Evolutionary conservation across 805 yeast genomes (phyloP).

Genomic region (Zygosaccharomyces bisporus): DNA sequence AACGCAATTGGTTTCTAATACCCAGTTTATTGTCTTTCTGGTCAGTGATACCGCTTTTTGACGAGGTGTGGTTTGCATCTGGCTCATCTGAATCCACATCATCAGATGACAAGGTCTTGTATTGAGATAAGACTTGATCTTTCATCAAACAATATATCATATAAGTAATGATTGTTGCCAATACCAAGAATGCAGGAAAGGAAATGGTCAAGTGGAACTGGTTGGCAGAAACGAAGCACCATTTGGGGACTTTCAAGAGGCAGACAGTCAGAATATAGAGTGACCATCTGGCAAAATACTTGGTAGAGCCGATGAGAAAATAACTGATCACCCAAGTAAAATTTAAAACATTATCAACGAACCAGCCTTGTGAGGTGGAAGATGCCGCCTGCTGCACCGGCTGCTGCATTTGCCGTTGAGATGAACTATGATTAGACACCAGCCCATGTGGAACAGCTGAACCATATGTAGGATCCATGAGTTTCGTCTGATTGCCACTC

Average conservation of each 20-base stretch:
- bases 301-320: slow-evolving; percentile 13
- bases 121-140: slow-evolving; percentile 26
- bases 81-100: slow-evolving; percentile 10
- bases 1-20: slow-evolving; percentile 2
- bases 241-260: slow-evolving; percentile 17
- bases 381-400: neutral
- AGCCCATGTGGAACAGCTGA: neutral
- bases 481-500: slow-evolving; percentile 2
- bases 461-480: neutral
- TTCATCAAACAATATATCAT: slow-evolving; percentile 22
- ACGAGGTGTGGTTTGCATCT: neutral
- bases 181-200: slow-evolving; percentile 16
- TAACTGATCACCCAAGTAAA: slow-evolving; percentile 16
- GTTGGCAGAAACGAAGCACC: slow-evolving; percentile 18
- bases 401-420: slow-evolving; percentile 8
- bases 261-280: slow-evolving; percentile 12
- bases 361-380: slow-evolving; percentile 13
- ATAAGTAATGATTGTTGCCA: slow-evolving; percentile 15
- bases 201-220: slow-evolving; percentile 21
- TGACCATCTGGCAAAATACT: slow-evolving; percentile 14
- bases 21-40: slow-evolving; percentile 1
- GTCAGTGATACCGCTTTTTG: neutral
- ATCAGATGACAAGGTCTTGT: slow-evolving; percentile 26
- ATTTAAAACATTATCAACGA: slow-evolving; percentile 13
- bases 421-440: slow-evolving; percentile 2